These are phyloP conservation scores for Evernia prunastri DNA, from an alignment of 495 filamentous ascomycete genomes.

Conservation along the genomic window DNA sequence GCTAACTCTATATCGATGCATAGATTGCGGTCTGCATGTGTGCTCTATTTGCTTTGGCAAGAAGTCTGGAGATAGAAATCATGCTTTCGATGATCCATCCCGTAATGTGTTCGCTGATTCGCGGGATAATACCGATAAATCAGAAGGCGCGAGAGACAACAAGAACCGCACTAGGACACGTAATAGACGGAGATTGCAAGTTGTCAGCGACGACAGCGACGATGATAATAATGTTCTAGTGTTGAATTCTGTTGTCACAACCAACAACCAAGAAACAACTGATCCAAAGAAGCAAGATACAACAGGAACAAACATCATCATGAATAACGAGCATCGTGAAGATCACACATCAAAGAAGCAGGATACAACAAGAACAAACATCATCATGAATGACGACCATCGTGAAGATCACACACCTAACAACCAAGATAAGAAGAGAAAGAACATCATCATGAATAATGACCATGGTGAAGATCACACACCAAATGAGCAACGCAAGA, in stretches of 20 bases:
- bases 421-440: too few species aligned
- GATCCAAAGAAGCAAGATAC: background rate
- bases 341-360: too few species aligned
- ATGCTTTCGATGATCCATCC: slow-evolving; percentile 9
- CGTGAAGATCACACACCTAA: too few species aligned
- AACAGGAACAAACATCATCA: background rate
- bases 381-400: too few species aligned
- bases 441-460: too few species aligned
- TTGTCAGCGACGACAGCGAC: background rate
- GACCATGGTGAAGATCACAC: too few species aligned
- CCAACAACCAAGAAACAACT: background rate
- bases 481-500: background rate
- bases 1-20: slow-evolving; percentile 41
- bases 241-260: background rate
- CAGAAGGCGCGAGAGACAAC: background rate
- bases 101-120: background rate
- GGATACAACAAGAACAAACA: too few species aligned
- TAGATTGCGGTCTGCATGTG: slow-evolving; percentile 39
- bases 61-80: slow-evolving; percentile 27
- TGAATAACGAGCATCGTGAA: background rate
- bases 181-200: background rate
- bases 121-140: background rate
- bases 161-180: background rate
- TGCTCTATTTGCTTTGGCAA: slow-evolving; percentile 37
- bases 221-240: background rate